A percentile compares a stretch with the other conserved stretches of the same genome.
These are phyloP conservation scores for Hagleromyces aurorensis DNA, from an alignment of 805 yeast species.

Conservation along the genomic window DNA sequence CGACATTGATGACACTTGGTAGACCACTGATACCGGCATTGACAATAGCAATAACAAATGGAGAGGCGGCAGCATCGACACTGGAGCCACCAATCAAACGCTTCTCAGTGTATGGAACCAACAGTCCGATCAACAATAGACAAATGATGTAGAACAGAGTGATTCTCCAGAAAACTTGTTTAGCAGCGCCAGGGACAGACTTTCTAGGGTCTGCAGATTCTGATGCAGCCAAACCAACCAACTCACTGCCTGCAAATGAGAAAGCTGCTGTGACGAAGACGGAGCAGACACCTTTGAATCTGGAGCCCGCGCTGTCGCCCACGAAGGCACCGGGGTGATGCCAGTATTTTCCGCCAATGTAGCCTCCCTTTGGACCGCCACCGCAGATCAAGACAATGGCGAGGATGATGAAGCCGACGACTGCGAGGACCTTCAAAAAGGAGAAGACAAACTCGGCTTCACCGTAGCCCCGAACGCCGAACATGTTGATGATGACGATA, in stretches of 20 bases:
- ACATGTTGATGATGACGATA: conserved; percentile 42
- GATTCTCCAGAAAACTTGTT: conserved; percentile 51
- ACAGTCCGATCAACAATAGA: conserved; percentile 37
- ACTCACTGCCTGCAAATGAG: conserved; percentile 47
- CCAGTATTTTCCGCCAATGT: conserved; percentile 41
- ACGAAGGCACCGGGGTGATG: conserved; percentile 57
- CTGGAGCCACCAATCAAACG: conserved; percentile 41
- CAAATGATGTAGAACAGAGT: conserved; percentile 40
- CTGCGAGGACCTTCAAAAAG: conserved; percentile 41
- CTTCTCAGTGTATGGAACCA: conserved; percentile 39
- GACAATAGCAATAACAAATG: conserved; percentile 65
- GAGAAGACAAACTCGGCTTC: conserved; percentile 47
- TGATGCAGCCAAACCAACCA: conserved; percentile 44
- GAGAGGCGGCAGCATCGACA: conserved; percentile 61
- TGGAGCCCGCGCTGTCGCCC: conserved; percentile 27
- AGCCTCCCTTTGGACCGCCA: conserved; percentile 36
- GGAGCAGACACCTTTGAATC: conserved; percentile 46
- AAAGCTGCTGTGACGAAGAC: conserved; percentile 50
- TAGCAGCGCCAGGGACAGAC: conserved; percentile 43
- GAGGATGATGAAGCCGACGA: conserved; percentile 45
- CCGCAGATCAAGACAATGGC: conserved; percentile 45
- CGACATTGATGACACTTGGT: conserved; percentile 60
- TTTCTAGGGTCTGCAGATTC: conserved; percentile 42
- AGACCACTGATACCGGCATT: conserved; percentile 57
- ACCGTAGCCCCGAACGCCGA: conserved; percentile 50